Base-by-base conservation (phyloP, 257 asterid species). In the Nicotiana sylvestris region DNA sequence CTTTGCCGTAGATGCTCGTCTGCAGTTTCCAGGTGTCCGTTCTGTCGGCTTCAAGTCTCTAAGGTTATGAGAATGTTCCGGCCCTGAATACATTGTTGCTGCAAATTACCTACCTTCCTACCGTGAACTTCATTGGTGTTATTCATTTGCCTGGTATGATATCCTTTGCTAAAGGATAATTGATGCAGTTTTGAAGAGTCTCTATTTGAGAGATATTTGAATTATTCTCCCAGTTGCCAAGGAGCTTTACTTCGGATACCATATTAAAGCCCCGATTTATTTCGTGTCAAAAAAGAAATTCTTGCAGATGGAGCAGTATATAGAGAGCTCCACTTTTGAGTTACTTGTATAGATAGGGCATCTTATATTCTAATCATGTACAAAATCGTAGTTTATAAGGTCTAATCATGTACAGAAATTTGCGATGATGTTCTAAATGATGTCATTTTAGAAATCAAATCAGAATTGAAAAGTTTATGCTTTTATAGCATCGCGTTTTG, bases 1-100 rank as follows among this genome's bases (percentile, higher is more conserved):
- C 84, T 95, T 81, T 95, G 99, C 66, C 91, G 92, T 57, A 88
- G 96, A 85, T 95, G 99, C 90, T 91, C 98, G 25, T 89, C 97
- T 78, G 99, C 97, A 51, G 99, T 93, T 87, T 91, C 98, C 6
- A 88, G 94, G 89, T 95, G 99, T 84, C 99, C 98, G n/a, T 95
- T 93, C 89, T 95, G 99, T 83, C 92, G 99, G 18, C 78, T 88
- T 74, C 98, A 93, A 88, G 99, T 93, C 81, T 90, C 97, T 1
- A 90, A 91, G 80, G 85, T 93, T 12, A 87, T 92, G 87, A 89
- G 91, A 89, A 91, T 95, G 82, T 95, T 90, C 87, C 92, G 98
- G 69, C 98, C 99, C 51, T 95, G 90, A 74, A 95, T 74, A 21
- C 56, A 29, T 37, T 65, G 39, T 60, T 56, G 56, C 5, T 79